phyloP scores from a whole-genome alignment of 108 stramenopile genomes.

The Cyclotella choctawhatcheeana region DNA sequence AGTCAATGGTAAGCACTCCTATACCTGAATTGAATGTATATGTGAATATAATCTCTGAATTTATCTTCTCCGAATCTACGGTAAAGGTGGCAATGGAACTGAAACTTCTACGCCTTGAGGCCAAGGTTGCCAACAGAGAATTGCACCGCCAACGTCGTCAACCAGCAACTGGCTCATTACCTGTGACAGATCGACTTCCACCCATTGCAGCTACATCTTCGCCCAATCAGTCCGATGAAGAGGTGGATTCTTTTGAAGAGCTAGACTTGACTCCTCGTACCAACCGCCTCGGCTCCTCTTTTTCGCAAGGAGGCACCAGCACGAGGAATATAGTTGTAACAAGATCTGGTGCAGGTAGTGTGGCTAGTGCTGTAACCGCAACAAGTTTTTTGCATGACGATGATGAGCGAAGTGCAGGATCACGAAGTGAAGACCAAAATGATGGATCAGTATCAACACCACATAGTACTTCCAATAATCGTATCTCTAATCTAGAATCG shows the following conservation, averaged over 20 bases:
- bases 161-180: conserved; percentile 17
- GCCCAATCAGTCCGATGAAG: conserved; percentile 45
- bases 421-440: conserved; percentile 43
- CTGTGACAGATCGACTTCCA: conserved; percentile 43
- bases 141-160: conserved; percentile 46
- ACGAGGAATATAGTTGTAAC: conserved; percentile 56
- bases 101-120: conserved; percentile 58
- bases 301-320: conserved; percentile 25
- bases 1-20: conserved; percentile 57
- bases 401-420: conserved; percentile 25
- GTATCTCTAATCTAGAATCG: conserved; percentile 54
- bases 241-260: conserved; percentile 49
- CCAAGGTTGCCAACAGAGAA: conserved; percentile 51
- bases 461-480: conserved; percentile 41
- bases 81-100: conserved; percentile 58
- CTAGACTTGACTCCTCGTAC: conserved; percentile 49
- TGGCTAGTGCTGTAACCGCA: conserved; percentile 62
- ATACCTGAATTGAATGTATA: not conserved
- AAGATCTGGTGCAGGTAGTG: conserved; percentile 57
- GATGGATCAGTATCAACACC: conserved; percentile 41
- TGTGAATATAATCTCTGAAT: not conserved
- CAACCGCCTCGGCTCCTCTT: conserved; percentile 24
- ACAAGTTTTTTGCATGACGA: conserved; percentile 55
- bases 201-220: conserved; percentile 49
- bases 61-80: not conserved